A percentile compares a stretch with the other conserved stretches of the same genome.
phyloP scores from a whole-genome alignment of 495 filamentous ascomycete genomes.

The Penicillium salamii region DNA sequence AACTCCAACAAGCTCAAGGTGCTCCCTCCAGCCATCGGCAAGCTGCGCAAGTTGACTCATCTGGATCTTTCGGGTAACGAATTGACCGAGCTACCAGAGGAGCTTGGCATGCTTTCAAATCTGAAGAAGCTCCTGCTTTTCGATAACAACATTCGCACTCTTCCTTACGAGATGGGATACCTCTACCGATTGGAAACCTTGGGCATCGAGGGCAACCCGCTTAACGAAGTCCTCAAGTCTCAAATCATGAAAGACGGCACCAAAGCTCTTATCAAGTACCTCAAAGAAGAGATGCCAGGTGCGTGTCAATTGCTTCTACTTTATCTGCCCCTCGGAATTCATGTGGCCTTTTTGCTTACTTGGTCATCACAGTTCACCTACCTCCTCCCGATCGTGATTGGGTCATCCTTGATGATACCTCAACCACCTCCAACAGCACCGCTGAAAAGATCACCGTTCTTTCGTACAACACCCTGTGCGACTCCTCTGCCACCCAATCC shows the following conservation, averaged over 20 bases:
- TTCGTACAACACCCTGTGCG: conserved; percentile 93
- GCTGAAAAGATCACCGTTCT: conserved; percentile 70
- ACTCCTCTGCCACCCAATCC: conserved; percentile 77
- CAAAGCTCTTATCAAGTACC: conserved; percentile 72
- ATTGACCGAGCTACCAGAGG: conserved; percentile 75
- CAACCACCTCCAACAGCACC: conserved; percentile 31
- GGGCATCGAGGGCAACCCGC: conserved; percentile 87
- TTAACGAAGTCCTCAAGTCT: conserved; percentile 68
- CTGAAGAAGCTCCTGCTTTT: conserved; percentile 77
- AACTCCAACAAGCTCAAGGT: conserved; percentile 82
- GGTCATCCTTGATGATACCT: conserved; percentile 62
- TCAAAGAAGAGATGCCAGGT: conserved; percentile 84
- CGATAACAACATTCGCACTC: conserved; percentile 77
- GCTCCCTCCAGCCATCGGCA: conserved; percentile 74
- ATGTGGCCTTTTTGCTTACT: conserved; percentile 13
- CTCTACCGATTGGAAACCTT: conserved; percentile 83
- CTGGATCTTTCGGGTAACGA: conserved; percentile 89
- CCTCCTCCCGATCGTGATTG: conserved; percentile 73
- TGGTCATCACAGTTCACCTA: conserved; percentile 37
- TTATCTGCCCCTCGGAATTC: not conserved
- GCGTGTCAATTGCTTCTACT: conserved; percentile 28
- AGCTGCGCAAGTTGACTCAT: conserved; percentile 70
- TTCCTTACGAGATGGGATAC: conserved; percentile 85
- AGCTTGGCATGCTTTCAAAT: conserved; percentile 94
- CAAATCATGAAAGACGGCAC: conserved; percentile 84